phyloP scores from a whole-genome alignment of 2,329 filamentous ascomycete species.

The Trichoderma sp. region DNA sequence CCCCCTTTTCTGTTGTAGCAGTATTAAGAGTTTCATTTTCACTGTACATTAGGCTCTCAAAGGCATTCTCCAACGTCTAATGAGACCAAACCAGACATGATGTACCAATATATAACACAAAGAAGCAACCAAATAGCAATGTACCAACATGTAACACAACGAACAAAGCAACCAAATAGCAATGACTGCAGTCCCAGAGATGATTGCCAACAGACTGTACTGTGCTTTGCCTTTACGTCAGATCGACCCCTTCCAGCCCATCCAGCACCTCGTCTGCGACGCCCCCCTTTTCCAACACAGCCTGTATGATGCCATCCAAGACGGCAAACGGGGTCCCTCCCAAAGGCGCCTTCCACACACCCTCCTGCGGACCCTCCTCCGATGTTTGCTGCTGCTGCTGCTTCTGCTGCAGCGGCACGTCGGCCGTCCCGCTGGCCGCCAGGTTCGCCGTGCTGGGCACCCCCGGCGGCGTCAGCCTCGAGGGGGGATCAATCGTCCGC shows the following conservation, averaged over 20 bases:
- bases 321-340: constrained; percentile 79
- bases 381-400: constrained; percentile 37
- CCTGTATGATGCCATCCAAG: constrained; percentile 73
- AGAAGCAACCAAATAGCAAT: neutral
- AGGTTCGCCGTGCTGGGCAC: constrained; percentile 66
- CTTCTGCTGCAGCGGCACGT: constrained; percentile 44
- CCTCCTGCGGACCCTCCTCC: constrained; percentile 62
- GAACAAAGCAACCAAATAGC: neutral
- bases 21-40: constrained; percentile 5
- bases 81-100: constrained; percentile 13
- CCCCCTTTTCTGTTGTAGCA: constrained; percentile 8
- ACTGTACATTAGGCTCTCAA: constrained; percentile 10
- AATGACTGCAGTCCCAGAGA: neutral
- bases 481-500: constrained; percentile 74
- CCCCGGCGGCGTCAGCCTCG: constrained; percentile 70
- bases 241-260: constrained; percentile 74
- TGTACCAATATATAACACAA: constrained; percentile 20
- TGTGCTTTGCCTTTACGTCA: constrained; percentile 48
- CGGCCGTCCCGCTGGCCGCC: constrained; percentile 49
- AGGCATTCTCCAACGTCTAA: constrained; percentile 10
- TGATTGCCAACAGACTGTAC: neutral
- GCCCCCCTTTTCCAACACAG: constrained; percentile 74
- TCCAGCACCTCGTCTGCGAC: constrained; percentile 85
- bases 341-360: constrained; percentile 83
- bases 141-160: neutral